Evolutionary conservation across 148 eudicot genomes (phyloP).

Genomic region (Polygonum aviculare): DNA sequence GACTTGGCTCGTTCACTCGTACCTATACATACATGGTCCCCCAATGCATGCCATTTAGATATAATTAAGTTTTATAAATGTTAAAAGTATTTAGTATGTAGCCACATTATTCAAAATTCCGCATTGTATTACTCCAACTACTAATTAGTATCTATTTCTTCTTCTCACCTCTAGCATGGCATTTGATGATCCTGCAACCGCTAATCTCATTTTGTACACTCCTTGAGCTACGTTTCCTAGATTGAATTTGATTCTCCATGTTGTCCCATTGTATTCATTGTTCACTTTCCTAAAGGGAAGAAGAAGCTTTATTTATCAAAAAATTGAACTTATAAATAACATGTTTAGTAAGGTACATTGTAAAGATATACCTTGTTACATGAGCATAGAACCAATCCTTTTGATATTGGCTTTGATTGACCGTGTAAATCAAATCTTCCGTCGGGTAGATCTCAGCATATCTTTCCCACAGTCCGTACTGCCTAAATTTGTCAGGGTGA

Average conservation of each 20-base stretch:
- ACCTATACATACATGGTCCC: slow-evolving; percentile 20
- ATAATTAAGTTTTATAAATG: background rate
- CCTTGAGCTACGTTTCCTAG: slow-evolving; percentile 22
- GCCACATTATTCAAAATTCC: no score
- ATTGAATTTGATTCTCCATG: slow-evolving; percentile 80
- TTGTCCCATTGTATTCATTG: slow-evolving; percentile 46
- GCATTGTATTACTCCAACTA: no score
- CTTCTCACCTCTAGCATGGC: slow-evolving; percentile 53
- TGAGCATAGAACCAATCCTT: slow-evolving; percentile 95
- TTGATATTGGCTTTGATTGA: slow-evolving; percentile 43
- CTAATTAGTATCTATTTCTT: background rate
- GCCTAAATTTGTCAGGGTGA: slow-evolving; percentile 59
- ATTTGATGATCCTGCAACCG: slow-evolving; percentile 59
- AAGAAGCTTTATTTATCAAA: background rate
- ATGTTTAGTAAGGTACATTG: no score
- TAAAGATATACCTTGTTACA: slow-evolving; percentile 49
- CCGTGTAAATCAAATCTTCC: slow-evolving; percentile 56
- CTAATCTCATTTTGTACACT: slow-evolving; percentile 56
- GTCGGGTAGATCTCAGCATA: slow-evolving; percentile 64
- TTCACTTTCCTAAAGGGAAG: slow-evolving; percentile 38
- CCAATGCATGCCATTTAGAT: background rate
- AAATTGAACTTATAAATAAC: background rate
- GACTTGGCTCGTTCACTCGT: slow-evolving; percentile 32
- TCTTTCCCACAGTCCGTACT: slow-evolving; percentile 88
- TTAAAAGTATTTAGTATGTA: no score